Conservation (phyloP, 192 early-diverging fungal genomes). For the Phycomyces blakesleeanus region DNA sequence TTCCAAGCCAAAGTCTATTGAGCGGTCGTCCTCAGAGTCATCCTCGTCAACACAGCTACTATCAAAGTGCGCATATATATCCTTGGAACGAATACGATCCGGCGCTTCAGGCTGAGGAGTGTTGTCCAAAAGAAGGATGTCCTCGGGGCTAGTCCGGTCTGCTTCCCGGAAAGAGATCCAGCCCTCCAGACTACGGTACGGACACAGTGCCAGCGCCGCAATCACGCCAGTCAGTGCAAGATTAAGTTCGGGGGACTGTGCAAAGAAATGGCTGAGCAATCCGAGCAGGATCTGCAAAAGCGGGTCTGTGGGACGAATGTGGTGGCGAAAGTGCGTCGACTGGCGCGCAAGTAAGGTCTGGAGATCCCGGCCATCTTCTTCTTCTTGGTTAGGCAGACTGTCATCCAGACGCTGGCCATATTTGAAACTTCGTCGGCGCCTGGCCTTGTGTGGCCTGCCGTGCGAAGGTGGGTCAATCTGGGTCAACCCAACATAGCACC, state of each 20-base stretch:
- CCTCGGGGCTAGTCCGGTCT: conserved; percentile 40
- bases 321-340: conserved; percentile 18
- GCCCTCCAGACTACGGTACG: conserved; percentile 69
- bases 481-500: conserved; percentile 41
- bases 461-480: neutral
- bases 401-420: conserved; percentile 43
- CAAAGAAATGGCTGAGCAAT: conserved; percentile 74
- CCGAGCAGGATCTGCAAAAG: conserved; percentile 64
- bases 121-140: conserved; percentile 28
- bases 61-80: conserved; percentile 33
- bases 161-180: conserved; percentile 55
- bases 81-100: conserved; percentile 30
- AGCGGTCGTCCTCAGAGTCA: conserved; percentile 42
- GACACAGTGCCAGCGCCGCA: conserved; percentile 74
- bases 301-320: conserved; percentile 49
- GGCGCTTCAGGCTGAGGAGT: neutral
- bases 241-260: conserved; percentile 86
- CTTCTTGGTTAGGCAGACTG: neutral
- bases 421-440: conserved; percentile 46
- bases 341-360: too few species aligned
- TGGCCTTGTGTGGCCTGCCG: conserved; percentile 17
- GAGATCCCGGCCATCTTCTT: neutral
- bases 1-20: conserved; percentile 35
- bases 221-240: conserved; percentile 89
- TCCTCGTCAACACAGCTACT: conserved; percentile 32